Percentiles rank a stretch among this genome's conserved stretches.
phyloP scores from a whole-genome alignment of 2,329 filamentous ascomycete genomes.

The Botrytis elliptica region DNA sequence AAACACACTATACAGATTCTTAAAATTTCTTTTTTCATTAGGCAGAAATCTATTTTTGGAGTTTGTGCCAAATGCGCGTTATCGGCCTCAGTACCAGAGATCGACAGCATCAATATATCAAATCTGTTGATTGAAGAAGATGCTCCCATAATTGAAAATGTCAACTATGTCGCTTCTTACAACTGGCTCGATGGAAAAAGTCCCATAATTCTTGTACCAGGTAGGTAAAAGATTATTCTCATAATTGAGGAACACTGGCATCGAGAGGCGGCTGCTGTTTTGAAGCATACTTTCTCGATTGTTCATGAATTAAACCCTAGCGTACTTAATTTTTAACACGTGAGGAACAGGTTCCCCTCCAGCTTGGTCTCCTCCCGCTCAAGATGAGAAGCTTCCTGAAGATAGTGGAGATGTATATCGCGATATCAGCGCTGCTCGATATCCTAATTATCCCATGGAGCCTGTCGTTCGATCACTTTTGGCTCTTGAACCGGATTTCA shows the following conservation, averaged over 20 bases:
- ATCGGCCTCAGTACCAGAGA: too few species aligned
- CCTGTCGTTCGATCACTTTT: conserved; percentile 45
- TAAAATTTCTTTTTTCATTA: too few species aligned
- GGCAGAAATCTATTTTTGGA: too few species aligned
- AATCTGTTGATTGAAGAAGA: conserved; percentile 30
- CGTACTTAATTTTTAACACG: not conserved
- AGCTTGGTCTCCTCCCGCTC: conserved; percentile 47
- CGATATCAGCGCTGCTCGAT: conserved; percentile 46
- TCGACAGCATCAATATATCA: conserved; percentile 28
- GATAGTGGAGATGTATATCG: conserved; percentile 45
- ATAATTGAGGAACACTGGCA: not conserved
- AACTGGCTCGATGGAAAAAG: conserved; percentile 46
- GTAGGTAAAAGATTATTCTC: conserved; percentile 36
- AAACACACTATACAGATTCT: too few species aligned
- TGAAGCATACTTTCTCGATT: not conserved
- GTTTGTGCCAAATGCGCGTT: too few species aligned
- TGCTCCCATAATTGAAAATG: conserved; percentile 41
- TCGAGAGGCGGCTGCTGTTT: too few species aligned
- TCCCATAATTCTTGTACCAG: conserved; percentile 47
- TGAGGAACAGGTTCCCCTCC: conserved; percentile 48
- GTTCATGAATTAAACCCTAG: not conserved
- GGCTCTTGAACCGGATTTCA: conserved; percentile 41
- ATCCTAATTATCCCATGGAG: conserved; percentile 43
- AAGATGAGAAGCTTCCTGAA: conserved; percentile 40
- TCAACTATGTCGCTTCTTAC: conserved; percentile 50